phyloP scores from a whole-genome alignment of 805 yeast species.

The Ogataea nitratoaversa region DNA sequence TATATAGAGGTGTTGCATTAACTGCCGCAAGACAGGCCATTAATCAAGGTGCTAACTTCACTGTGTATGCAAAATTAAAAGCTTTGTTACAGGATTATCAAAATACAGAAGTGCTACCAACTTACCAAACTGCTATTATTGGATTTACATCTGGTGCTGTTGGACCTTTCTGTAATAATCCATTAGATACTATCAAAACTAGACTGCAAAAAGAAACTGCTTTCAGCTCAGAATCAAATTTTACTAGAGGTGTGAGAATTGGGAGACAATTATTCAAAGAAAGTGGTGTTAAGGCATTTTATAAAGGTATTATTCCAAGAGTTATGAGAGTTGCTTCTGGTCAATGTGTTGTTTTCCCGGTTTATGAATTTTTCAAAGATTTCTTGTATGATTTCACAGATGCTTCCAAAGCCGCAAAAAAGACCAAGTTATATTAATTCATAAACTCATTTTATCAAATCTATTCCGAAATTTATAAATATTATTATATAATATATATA shows the following conservation, averaged over 20 bases:
- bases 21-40: constrained; percentile 98
- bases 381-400: constrained; percentile 44
- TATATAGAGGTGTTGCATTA: constrained; percentile 91
- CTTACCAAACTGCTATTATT: constrained; percentile 90
- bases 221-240: constrained; percentile 56
- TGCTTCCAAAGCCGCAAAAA: constrained; percentile 12
- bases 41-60: constrained; percentile 97
- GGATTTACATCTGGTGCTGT: constrained; percentile 94
- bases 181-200: constrained; percentile 94
- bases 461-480: too few relatives aligned
- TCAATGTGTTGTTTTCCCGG: constrained; percentile 97
- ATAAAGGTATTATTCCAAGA: constrained; percentile 97
- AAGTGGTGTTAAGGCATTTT: constrained; percentile 85
- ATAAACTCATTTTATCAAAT: too few relatives aligned
- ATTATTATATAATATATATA: too few relatives aligned
- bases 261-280: constrained; percentile 77
- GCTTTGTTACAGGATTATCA: constrained; percentile 64
- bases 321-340: constrained; percentile 99
- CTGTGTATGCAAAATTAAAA: constrained; percentile 85
- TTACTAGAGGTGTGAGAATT: constrained; percentile 76
- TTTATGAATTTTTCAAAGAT: constrained; percentile 82
- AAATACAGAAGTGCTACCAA: constrained; percentile 58
- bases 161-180: constrained; percentile 97
- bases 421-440: constrained; percentile 9
- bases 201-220: constrained; percentile 90